Percentiles rank a stretch among this genome's conserved stretches.
These are phyloP conservation scores for Samsoniella hepiali DNA, from an alignment of 2,329 filamentous ascomycete species.

Conservation along the genomic window DNA sequence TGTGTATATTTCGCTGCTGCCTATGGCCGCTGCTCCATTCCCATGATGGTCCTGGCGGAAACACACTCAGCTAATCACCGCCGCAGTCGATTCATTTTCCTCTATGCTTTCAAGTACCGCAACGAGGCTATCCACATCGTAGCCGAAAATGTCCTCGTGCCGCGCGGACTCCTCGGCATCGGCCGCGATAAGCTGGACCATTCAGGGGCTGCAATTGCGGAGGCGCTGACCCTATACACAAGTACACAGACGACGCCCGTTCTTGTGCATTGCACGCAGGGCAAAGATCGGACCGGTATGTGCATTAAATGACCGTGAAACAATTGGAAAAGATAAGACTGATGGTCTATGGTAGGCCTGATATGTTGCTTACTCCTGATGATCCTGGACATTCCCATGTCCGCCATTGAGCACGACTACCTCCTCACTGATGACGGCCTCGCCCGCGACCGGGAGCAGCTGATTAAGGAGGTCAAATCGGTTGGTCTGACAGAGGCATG, in stretches of 20 bases:
- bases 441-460: slow-evolving; percentile 56
- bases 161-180: slow-evolving; percentile 67
- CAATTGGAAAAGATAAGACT: neutral
- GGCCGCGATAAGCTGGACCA: slow-evolving; percentile 67
- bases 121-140: slow-evolving; percentile 68
- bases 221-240: slow-evolving; percentile 32
- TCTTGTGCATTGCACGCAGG: slow-evolving; percentile 81
- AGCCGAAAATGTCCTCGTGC: slow-evolving; percentile 66
- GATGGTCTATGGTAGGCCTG: slow-evolving; percentile 50
- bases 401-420: slow-evolving; percentile 71
- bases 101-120: slow-evolving; percentile 65
- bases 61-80: slow-evolving; percentile 3
- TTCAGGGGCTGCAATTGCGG: slow-evolving; percentile 59
- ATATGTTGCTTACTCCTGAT: slow-evolving; percentile 66
- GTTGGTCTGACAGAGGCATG: slow-evolving; percentile 75
- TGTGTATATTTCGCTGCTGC: slow-evolving; percentile 22
- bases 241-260: slow-evolving; percentile 52
- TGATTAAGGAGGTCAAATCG: slow-evolving; percentile 64
- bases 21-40: neutral
- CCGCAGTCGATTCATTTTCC: slow-evolving; percentile 46
- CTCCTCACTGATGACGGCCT: slow-evolving; percentile 59
- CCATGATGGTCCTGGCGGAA: no score
- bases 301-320: no score
- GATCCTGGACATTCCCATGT: slow-evolving; percentile 53
- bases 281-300: slow-evolving; percentile 66